Conservation (phyloP, 345 rosid genomes). For the Diplotaxis tenuifolia region DNA sequence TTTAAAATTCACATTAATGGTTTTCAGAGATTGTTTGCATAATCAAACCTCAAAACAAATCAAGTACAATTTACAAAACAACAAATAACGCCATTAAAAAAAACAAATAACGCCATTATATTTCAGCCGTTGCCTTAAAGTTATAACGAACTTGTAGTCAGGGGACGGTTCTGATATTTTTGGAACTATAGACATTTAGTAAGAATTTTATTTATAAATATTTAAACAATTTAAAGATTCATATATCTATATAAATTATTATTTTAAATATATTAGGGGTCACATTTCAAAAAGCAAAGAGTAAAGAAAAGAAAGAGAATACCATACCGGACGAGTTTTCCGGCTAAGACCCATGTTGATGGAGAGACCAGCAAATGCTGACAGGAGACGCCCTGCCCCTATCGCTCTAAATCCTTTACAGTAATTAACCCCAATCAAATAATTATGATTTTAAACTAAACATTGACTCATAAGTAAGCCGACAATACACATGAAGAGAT, state of each 20-base stretch:
- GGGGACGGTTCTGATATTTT: no score
- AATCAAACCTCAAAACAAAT: not conserved
- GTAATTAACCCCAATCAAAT: not conserved
- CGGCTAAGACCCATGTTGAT: conserved; percentile 52
- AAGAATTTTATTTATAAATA: no score
- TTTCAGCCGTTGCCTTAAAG: not conserved
- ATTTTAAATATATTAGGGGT: not conserved
- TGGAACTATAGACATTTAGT: no score
- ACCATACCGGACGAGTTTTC: conserved; percentile 59
- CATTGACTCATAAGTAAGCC: not conserved
- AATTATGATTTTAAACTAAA: not conserved
- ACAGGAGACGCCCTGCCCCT: conserved; percentile 40
- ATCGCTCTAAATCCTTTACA: conserved; percentile 56
- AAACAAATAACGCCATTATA: not conserved
- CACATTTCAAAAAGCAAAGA: not conserved
- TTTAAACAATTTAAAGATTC: no score
- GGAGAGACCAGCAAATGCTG: conserved; percentile 34
- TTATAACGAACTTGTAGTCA: not conserved
- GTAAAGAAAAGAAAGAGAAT: not conserved
- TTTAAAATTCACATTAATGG: no score
- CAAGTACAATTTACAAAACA: not conserved
- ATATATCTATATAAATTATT: no score
- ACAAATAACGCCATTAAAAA: no score
- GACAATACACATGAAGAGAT: not conserved
- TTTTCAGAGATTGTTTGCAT: no score